Evolutionary conservation across 257 asterid genomes (phyloP).

Genomic region (Haberlea rhodopensis): DNA sequence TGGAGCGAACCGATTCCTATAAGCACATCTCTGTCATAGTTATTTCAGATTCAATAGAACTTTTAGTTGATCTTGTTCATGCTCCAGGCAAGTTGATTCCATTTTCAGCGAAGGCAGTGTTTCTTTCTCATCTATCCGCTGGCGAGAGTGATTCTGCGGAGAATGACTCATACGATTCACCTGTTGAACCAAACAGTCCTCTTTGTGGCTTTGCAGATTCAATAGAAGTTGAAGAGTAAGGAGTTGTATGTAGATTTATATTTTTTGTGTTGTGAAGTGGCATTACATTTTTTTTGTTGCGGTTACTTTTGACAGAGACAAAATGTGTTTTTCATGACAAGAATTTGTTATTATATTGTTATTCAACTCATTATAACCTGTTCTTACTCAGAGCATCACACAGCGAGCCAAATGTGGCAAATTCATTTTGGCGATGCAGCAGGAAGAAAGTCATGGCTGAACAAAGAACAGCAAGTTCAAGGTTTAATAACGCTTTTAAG

Average conservation of each 20-base stretch:
- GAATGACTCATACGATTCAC: constrained; percentile 81
- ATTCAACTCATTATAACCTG: constrained; percentile 20
- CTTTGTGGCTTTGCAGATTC: constrained; percentile 53
- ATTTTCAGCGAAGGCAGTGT: constrained; percentile 57
- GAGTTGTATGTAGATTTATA: constrained; percentile 20
- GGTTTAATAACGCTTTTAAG: constrained; percentile 41
- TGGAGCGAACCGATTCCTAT: constrained; percentile 60
- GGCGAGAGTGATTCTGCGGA: constrained; percentile 76
- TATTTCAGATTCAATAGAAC: constrained; percentile 64
- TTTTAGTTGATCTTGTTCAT: constrained; percentile 78
- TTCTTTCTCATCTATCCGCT: constrained; percentile 66
- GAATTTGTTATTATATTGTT: not conserved
- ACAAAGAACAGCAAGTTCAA: constrained; percentile 64
- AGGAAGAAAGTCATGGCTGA: constrained; percentile 68
- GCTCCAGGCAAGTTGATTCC: constrained; percentile 81
- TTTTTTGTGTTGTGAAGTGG: constrained; percentile 7
- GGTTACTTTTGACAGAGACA: not conserved
- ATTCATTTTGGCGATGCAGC: constrained; percentile 68
- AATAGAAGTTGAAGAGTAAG: constrained; percentile 72
- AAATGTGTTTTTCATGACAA: not conserved
- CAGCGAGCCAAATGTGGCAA: constrained; percentile 70
- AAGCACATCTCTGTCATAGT: constrained; percentile 70
- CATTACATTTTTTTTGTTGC: not conserved
- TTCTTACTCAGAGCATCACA: constrained; percentile 57
- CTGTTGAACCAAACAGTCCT: constrained; percentile 82